Percentiles rank a stretch among this genome's conserved stretches.
These are phyloP conservation scores for Amanita pallidorosea DNA, from an alignment of 768 basidiomycete genomes.

Conservation along the genomic window DNA sequence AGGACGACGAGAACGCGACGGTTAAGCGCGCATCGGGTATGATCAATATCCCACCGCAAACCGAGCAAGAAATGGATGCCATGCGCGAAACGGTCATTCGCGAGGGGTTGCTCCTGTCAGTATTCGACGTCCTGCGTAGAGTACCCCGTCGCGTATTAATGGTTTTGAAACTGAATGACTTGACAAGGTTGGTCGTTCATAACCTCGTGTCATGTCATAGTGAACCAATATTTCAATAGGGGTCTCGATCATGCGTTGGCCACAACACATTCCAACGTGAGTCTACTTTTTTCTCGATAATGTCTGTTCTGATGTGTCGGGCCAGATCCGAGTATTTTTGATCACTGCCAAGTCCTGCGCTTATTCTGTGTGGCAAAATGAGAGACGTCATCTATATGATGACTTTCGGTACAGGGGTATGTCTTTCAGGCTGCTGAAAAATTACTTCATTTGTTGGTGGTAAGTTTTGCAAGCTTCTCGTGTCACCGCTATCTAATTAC, in stretches of 20 bases:
- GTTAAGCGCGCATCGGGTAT: slow-evolving; percentile 64
- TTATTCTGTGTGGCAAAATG: slow-evolving; percentile 68
- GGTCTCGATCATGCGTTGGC: slow-evolving; percentile 75
- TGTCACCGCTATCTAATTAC: slow-evolving; percentile 3
- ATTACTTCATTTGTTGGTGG: slow-evolving; percentile 62
- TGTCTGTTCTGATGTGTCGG: slow-evolving; percentile 7
- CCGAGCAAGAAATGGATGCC: slow-evolving; percentile 67
- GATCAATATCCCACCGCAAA: slow-evolving; percentile 65
- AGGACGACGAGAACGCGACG: slow-evolving; percentile 21
- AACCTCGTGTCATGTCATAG: background rate
- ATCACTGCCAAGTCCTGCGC: slow-evolving; percentile 87
- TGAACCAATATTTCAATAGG: slow-evolving; percentile 24
- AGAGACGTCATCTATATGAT: slow-evolving; percentile 34
- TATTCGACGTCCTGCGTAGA: slow-evolving; percentile 80
- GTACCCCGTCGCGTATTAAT: slow-evolving; percentile 79
- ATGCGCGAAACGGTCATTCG: slow-evolving; percentile 76
- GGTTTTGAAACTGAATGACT: slow-evolving; percentile 80
- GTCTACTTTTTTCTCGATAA: slow-evolving; percentile 8
- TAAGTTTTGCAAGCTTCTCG: slow-evolving; percentile 22
- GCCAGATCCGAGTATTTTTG: slow-evolving; percentile 75
- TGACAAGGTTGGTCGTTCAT: slow-evolving; percentile 46
- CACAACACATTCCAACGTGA: slow-evolving; percentile 77
- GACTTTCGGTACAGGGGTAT: slow-evolving; percentile 41
- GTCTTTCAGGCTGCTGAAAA: slow-evolving; percentile 31
- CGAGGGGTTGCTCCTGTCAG: slow-evolving; percentile 75